Evolutionary conservation across 345 rosid genomes (phyloP).

Genomic region (Salix exigua): DNA sequence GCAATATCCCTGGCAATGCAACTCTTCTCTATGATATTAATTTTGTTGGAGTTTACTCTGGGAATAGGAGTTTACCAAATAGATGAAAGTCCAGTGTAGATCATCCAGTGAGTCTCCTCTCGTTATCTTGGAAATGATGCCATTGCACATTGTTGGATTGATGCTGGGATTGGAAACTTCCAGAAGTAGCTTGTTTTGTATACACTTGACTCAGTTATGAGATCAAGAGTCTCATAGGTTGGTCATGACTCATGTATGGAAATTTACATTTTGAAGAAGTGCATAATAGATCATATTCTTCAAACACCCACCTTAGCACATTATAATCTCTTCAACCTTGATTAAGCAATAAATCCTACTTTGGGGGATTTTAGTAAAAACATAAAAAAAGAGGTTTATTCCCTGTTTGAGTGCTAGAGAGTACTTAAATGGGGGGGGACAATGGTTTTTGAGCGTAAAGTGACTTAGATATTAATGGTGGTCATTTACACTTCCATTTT

Average conservation of each 20-base stretch:
- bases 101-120: constrained; percentile 16
- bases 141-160: background rate
- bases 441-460: background rate
- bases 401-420: background rate
- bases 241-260: background rate
- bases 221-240: background rate
- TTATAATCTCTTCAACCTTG: background rate
- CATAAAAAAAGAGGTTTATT: background rate
- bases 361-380: background rate
- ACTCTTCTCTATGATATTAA: constrained; percentile 84
- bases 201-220: background rate
- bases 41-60: constrained; percentile 65
- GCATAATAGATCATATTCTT: background rate
- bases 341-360: background rate
- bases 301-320: background rate
- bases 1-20: constrained; percentile 92
- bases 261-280: background rate
- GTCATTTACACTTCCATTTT: background rate
- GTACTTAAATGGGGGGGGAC: background rate
- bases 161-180: background rate
- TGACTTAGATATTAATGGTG: background rate
- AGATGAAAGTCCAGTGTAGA: background rate
- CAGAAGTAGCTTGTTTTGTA: background rate
- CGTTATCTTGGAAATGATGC: background rate
- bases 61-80: constrained; percentile 42